phyloP scores from a whole-genome alignment of 2,329 filamentous ascomycete genomes.

The Fusarium foetens region DNA sequence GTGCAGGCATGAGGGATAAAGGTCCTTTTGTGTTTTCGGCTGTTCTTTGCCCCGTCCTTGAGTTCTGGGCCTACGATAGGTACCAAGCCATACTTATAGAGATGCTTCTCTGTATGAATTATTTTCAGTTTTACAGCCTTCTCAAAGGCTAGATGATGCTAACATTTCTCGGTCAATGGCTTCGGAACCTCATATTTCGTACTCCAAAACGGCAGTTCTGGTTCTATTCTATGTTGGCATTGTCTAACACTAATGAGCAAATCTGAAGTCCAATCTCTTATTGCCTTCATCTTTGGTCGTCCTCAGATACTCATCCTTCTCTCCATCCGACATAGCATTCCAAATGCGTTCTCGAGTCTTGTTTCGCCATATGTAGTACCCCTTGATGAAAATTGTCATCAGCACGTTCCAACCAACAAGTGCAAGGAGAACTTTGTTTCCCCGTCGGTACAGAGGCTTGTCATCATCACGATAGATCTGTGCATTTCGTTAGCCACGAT shows the following conservation, averaged over 20 bases:
- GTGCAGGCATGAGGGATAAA: rapidly evolving
- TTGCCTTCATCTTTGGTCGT: conserved; percentile 57
- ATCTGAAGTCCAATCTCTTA: conserved; percentile 56
- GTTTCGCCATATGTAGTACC: conserved; percentile 64
- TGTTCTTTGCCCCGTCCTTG: background rate
- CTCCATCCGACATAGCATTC: conserved; percentile 57
- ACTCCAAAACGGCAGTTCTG: background rate
- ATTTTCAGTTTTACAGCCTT: too few species aligned
- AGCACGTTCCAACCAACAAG: conserved; percentile 60
- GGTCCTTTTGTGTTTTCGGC: background rate
- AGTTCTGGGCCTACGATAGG: rapidly evolving
- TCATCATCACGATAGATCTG: conserved; percentile 55
- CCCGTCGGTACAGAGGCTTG: conserved; percentile 49
- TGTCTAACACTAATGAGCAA: conserved; percentile 46
- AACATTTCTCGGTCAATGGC: background rate
- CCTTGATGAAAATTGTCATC: conserved; percentile 60
- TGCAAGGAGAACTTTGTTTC: conserved; percentile 62
- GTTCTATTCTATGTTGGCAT: background rate
- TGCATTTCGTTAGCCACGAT: rapidly evolving
- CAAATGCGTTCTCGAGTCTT: conserved; percentile 56
- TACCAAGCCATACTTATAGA: background rate
- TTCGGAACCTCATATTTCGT: too few species aligned
- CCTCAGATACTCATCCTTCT: conserved; percentile 47
- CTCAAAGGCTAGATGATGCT: rapidly evolving
- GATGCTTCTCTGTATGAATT: too few species aligned